These are phyloP conservation scores for Elongisporangium anandrum DNA, from an alignment of 352 stramenopile species.

Conservation along the genomic window DNA sequence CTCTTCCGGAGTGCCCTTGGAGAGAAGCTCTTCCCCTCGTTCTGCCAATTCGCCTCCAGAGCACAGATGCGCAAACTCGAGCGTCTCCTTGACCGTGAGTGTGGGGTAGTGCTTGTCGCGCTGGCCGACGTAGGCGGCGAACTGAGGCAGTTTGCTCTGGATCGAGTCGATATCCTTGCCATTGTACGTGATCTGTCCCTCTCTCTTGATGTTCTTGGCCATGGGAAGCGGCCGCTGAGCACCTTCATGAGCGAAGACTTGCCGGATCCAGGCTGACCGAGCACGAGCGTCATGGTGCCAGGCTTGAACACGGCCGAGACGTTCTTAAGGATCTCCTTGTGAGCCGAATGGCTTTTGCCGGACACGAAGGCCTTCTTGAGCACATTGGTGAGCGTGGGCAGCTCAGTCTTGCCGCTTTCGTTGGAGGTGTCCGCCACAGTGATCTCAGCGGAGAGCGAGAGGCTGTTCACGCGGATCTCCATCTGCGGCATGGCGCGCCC, in stretches of 20 bases:
- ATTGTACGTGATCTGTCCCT: constrained; percentile 26
- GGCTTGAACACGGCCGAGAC: too few relatives aligned
- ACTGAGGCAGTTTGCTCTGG: too few relatives aligned
- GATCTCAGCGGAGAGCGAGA: constrained; percentile 27
- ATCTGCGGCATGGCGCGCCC: constrained; percentile 28
- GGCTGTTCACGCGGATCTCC: constrained; percentile 28
- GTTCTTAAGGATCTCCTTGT: constrained; percentile 35
- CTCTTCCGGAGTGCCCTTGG: too few relatives aligned
- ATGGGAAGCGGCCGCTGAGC: constrained; percentile 22
- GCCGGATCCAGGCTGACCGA: too few relatives aligned
- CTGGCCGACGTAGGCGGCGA: too few relatives aligned
- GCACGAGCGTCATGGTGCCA: too few relatives aligned
- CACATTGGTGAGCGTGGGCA: constrained; percentile 30
- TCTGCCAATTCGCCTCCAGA: too few relatives aligned
- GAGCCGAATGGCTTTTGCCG: constrained; percentile 17
- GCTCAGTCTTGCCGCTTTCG: constrained; percentile 6
- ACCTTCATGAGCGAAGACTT: constrained; percentile 27
- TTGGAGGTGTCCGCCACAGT: not conserved
- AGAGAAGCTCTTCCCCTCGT: too few relatives aligned
- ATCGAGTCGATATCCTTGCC: too few relatives aligned
- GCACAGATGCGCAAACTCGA: too few relatives aligned
- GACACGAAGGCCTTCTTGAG: constrained; percentile 13
- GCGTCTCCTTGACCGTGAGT: too few relatives aligned
- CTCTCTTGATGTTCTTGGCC: constrained; percentile 16
- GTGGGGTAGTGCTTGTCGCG: too few relatives aligned